phyloP scores from a whole-genome alignment of 495 filamentous ascomycete species.

The Penicillium bialowiezense region DNA sequence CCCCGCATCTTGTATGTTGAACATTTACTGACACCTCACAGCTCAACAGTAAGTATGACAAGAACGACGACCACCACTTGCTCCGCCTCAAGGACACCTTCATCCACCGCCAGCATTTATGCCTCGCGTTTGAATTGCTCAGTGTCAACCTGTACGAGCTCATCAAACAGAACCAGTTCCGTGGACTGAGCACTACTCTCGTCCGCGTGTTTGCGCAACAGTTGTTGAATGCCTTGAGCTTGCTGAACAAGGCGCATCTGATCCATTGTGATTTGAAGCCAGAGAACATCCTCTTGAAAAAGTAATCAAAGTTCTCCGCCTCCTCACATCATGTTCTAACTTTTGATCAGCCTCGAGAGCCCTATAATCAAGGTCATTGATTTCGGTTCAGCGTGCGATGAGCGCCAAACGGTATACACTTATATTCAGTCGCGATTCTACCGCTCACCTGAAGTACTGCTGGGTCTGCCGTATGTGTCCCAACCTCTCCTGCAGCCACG shows the following conservation, averaged over 20 bases:
- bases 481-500: neutral
- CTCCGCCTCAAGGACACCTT: slow-evolving; percentile 97
- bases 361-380: slow-evolving; percentile 99
- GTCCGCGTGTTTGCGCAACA: slow-evolving; percentile 98
- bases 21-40: slow-evolving; percentile 29
- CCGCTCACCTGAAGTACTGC: slow-evolving; percentile 90
- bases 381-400: slow-evolving; percentile 98
- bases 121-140: slow-evolving; percentile 93
- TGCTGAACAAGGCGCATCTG: slow-evolving; percentile 92
- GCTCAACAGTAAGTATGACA: slow-evolving; percentile 98
- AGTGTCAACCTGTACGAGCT: slow-evolving; percentile 98
- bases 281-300: slow-evolving; percentile 97
- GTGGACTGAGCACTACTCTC: slow-evolving; percentile 93
- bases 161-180: slow-evolving; percentile 99
- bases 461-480: slow-evolving; percentile 72
- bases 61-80: slow-evolving; percentile 98
- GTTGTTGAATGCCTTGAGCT: slow-evolving; percentile 83
- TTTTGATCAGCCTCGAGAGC: slow-evolving; percentile 70
- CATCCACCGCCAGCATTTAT: slow-evolving; percentile 96
- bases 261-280: slow-evolving; percentile 99
- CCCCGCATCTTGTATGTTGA: neutral
- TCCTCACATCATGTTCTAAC: neutral
- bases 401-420: slow-evolving; percentile 97
- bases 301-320: slow-evolving; percentile 48
- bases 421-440: slow-evolving; percentile 99